A percentile compares a stretch with the other conserved stretches of the same genome.
Evolutionary conservation across 257 asterid genomes (phyloP).

Genomic region (Perilla frutescens): DNA sequence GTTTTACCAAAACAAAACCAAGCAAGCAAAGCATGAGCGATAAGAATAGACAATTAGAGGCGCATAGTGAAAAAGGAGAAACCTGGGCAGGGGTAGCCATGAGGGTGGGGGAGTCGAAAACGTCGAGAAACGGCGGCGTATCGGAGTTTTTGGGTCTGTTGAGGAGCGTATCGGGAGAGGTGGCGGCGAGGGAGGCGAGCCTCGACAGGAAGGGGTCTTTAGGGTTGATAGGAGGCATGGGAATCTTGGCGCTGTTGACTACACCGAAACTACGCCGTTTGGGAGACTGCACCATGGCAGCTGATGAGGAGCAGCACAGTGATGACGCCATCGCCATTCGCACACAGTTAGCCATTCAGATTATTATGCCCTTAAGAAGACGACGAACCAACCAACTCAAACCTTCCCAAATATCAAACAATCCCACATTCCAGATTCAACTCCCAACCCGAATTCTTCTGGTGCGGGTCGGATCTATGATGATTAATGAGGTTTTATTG

Average conservation of each 20-base stretch:
- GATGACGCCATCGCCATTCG: conserved; percentile 69
- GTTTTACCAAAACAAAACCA: not conserved
- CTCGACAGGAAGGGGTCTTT: conserved; percentile 75
- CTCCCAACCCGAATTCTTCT: not conserved
- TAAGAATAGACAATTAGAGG: too few relatives aligned
- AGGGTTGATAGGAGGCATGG: conserved; percentile 82
- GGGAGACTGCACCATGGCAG: conserved; percentile 35
- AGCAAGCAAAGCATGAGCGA: not conserved
- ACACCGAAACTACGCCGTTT: conserved; percentile 49
- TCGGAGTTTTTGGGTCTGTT: conserved; percentile 60
- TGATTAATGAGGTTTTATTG: too few relatives aligned
- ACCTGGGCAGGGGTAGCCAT: conserved; percentile 92
- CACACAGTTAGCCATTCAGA: conserved; percentile 60
- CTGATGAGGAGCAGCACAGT: conserved; percentile 52
- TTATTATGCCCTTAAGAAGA: not conserved
- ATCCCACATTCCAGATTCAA: not conserved
- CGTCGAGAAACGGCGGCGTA: conserved; percentile 67
- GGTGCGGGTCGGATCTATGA: not conserved
- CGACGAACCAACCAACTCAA: too few relatives aligned
- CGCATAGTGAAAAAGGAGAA: not conserved
- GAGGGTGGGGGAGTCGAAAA: conserved; percentile 74
- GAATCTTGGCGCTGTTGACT: conserved; percentile 51
- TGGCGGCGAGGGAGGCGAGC: conserved; percentile 78
- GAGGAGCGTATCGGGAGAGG: conserved; percentile 64
- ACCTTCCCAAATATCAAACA: not conserved